Percentiles rank a stretch among this genome's conserved stretches.
Conservation (phyloP, 75 land plant species). For the Cupressus sempervirens region DNA sequence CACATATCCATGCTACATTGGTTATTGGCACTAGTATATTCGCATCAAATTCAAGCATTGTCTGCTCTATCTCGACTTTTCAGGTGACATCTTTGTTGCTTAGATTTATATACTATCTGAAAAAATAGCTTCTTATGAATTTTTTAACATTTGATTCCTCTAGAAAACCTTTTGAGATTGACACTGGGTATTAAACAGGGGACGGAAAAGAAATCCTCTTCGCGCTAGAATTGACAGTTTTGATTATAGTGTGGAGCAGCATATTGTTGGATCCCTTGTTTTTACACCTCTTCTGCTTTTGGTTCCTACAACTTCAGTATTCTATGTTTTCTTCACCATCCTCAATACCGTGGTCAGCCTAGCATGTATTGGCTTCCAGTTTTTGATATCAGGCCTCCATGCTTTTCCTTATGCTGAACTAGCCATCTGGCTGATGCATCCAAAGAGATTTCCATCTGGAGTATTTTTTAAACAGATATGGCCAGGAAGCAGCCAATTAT, state of each 20-base stretch:
- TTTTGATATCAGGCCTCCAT: slow-evolving; percentile 60
- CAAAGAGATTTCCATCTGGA: slow-evolving; percentile 85
- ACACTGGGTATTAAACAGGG: slow-evolving; percentile 49
- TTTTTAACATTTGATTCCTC: neutral
- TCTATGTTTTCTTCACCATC: slow-evolving; percentile 87
- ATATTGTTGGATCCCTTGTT: slow-evolving; percentile 91
- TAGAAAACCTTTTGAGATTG: neutral
- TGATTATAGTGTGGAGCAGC: slow-evolving; percentile 89
- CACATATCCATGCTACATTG: slow-evolving; percentile 72
- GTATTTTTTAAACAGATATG: slow-evolving; percentile 67
- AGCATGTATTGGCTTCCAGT: slow-evolving; percentile 49
- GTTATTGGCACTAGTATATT: slow-evolving; percentile 66
- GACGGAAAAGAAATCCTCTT: slow-evolving; percentile 84
- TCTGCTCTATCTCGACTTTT: slow-evolving; percentile 96
- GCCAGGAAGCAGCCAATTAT: slow-evolving; percentile 11
- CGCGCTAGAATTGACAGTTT: slow-evolving; percentile 82
- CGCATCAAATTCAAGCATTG: slow-evolving; percentile 72
- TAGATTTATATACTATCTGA: neutral
- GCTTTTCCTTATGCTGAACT: slow-evolving; percentile 76
- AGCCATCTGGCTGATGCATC: slow-evolving; percentile 67
- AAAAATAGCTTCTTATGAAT: neutral
- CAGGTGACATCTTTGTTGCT: slow-evolving; percentile 43
- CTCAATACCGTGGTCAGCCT: slow-evolving; percentile 43
- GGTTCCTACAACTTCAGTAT: slow-evolving; percentile 93
- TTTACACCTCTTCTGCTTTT: slow-evolving; percentile 89